Percentiles rank a stretch among this genome's conserved stretches.
These are phyloP conservation scores for Oenanthe sinensis DNA, from an alignment of 129 eudicot species.

Conservation along the genomic window DNA sequence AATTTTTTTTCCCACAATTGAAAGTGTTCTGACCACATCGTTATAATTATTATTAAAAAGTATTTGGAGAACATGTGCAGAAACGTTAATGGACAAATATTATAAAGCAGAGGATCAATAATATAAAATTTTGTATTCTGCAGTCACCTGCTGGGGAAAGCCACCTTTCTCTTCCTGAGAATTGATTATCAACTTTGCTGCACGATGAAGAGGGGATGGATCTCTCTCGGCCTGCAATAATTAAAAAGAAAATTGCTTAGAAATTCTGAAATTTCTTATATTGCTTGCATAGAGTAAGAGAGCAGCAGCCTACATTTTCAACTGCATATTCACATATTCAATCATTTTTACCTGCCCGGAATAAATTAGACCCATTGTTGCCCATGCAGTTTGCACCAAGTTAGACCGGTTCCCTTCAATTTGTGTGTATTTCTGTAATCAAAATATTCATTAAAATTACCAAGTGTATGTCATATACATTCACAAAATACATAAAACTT, in stretches of 20 bases:
- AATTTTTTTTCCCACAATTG: too few relatives aligned
- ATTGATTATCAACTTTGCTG: neutral
- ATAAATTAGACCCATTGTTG: conserved; percentile 4
- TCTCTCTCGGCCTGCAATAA: conserved; percentile 1
- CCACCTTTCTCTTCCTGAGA: conserved; percentile 1
- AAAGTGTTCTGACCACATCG: too few relatives aligned
- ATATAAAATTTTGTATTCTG: too few relatives aligned
- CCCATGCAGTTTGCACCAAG: conserved; percentile 9
- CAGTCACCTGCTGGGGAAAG: conserved; percentile 6
- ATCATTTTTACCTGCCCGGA: neutral
- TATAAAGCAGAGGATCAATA: too few relatives aligned
- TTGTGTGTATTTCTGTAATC: neutral
- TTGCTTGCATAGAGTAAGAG: neutral
- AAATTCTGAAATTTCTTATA: neutral
- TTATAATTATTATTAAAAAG: too few relatives aligned
- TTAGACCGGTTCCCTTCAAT: conserved; percentile 1
- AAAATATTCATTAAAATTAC: neutral
- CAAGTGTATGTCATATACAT: neutral
- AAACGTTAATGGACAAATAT: too few relatives aligned
- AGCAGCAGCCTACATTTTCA: neutral
- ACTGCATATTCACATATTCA: neutral
- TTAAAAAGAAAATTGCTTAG: neutral
- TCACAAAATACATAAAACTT: neutral
- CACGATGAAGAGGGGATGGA: conserved; percentile 2
- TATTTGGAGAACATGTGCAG: too few relatives aligned